Conservation (phyloP, 768 basidiomycete genomes). For the Epithele typhae region DNA sequence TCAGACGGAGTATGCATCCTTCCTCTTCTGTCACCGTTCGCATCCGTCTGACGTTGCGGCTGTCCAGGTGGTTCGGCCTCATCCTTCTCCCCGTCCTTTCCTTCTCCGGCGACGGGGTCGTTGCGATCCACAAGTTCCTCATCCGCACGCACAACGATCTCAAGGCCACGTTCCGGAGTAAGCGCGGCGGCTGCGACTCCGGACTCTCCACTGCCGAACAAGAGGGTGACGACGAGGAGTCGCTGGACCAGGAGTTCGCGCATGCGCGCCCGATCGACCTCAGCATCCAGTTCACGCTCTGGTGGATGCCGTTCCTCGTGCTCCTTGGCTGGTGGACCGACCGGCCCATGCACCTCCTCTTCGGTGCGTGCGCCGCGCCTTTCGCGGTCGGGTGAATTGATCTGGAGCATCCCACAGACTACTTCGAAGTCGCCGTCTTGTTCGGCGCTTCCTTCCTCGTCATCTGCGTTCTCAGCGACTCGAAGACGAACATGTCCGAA, state of each 20-base stretch:
- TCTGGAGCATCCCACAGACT: neutral
- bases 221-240: conserved; percentile 27
- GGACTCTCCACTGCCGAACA: neutral
- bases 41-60: neutral
- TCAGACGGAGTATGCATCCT: conserved; percentile 43
- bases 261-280: conserved; percentile 44
- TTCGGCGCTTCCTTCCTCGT: neutral
- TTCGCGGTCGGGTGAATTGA: neutral
- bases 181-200: too few relatives aligned
- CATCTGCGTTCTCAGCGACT: neutral
- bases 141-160: neutral
- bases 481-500: neutral
- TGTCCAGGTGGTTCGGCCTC: conserved; percentile 63
- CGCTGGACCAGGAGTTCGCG: conserved; percentile 50
- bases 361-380: neutral
- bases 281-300: neutral
- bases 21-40: neutral
- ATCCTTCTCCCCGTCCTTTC: conserved; percentile 68
- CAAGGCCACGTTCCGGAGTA: too few relatives aligned
- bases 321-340: neutral
- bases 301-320: neutral
- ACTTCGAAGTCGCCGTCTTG: neutral
- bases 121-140: conserved; percentile 51
- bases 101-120: conserved; percentile 63
- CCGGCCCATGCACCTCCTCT: neutral